phyloP scores from a whole-genome alignment of 768 basidiomycete species.

The Tulasnella sp. region DNA sequence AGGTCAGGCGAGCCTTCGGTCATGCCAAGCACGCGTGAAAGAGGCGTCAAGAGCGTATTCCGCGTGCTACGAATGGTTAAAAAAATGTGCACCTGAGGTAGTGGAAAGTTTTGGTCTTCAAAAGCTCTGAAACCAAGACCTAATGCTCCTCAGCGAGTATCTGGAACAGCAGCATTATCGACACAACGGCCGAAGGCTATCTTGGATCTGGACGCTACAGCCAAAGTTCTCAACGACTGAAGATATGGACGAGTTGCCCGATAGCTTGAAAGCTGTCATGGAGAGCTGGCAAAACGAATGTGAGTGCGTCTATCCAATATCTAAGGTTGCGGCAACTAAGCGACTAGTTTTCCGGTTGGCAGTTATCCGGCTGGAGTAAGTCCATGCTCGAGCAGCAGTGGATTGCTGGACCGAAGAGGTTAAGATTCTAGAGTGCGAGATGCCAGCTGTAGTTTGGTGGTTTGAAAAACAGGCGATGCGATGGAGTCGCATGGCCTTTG shows the following conservation, averaged over 20 bases:
- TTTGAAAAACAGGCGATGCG: background rate
- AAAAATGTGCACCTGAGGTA: background rate
- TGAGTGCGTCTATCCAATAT: no score
- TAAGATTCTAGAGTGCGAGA: background rate
- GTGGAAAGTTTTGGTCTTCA: background rate
- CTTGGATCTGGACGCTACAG: background rate
- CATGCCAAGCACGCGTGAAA: background rate
- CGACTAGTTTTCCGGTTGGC: background rate
- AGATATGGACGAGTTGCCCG: no score
- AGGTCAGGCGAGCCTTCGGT: background rate
- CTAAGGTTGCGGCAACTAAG: no score
- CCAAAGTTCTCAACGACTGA: no score
- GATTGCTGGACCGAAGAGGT: background rate
- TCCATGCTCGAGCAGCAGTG: background rate
- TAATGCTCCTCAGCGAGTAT: background rate
- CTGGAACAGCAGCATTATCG: background rate
- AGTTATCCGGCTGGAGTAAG: background rate
- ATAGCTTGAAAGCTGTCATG: no score
- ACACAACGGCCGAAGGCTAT: background rate
- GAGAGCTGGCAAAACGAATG: no score
- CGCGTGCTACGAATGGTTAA: background rate
- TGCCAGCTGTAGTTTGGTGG: background rate
- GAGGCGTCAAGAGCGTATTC: background rate
- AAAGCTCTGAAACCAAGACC: background rate
- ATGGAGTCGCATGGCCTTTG: background rate